A percentile compares a stretch with the other conserved stretches of the same genome.
Evolutionary conservation across 305 asterid genomes (phyloP).

Genomic region (Fraxinus floribunda): DNA sequence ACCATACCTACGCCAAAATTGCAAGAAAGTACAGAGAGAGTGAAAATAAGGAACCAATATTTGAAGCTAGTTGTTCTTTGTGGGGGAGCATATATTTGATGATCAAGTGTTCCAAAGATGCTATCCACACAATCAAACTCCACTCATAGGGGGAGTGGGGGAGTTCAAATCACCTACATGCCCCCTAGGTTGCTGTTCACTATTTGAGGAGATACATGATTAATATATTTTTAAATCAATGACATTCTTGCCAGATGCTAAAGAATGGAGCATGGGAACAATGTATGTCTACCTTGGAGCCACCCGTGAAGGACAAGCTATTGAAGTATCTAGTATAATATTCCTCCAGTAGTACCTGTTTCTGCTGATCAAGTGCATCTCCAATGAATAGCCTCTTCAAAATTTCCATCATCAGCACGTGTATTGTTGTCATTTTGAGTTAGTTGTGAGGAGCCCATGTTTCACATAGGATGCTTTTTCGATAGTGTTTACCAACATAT

Average conservation of each 20-base stretch:
- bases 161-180: background rate
- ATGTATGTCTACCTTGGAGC: slow-evolving; percentile 75
- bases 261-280: slow-evolving; percentile 83
- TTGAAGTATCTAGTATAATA: slow-evolving; percentile 50
- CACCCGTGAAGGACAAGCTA: slow-evolving; percentile 65
- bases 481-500: slow-evolving; percentile 13
- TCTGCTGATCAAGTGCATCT: slow-evolving; percentile 30
- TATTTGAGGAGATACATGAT: background rate
- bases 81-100: background rate
- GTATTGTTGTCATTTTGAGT: slow-evolving; percentile 24
- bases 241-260: slow-evolving; percentile 62
- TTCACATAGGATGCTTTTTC: slow-evolving; percentile 14
- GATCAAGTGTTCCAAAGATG: background rate
- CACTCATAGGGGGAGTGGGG: background rate
- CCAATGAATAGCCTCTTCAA: slow-evolving; percentile 25
- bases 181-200: background rate
- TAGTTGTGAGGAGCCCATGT: slow-evolving; percentile 29
- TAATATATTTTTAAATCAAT: slow-evolving; percentile 10
- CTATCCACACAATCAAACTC: background rate
- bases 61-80: background rate
- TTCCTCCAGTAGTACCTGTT: slow-evolving; percentile 7
- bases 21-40: background rate
- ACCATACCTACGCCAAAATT: background rate
- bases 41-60: background rate
- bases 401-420: slow-evolving; percentile 32